Percentiles rank a stretch among this genome's conserved stretches.
phyloP scores from a whole-genome alignment of 352 stramenopile genomes.

The Thalassiosira pacifica region DNA sequence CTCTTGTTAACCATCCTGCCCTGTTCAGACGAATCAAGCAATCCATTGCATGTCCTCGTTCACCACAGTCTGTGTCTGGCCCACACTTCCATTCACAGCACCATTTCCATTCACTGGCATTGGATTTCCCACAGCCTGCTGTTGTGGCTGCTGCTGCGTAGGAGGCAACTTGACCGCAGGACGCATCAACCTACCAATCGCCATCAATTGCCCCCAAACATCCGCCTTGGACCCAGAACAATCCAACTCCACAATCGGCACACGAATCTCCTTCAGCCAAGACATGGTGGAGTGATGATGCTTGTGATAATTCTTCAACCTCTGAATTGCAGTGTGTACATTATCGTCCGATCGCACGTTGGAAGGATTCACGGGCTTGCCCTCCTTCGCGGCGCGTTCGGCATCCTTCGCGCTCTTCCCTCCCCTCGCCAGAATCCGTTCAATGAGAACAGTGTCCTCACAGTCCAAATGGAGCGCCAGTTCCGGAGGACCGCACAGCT shows the following conservation, averaged over 20 bases:
- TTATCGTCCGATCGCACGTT: constrained; percentile 96
- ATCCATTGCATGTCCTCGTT: constrained; percentile 52
- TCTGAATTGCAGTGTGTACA: constrained; percentile 95
- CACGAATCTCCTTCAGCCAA: constrained; percentile 76
- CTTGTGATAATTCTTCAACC: constrained; percentile 93
- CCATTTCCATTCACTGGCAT: not conserved
- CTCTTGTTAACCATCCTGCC: not conserved
- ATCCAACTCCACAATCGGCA: constrained; percentile 85
- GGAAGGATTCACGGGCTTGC: constrained; percentile 87
- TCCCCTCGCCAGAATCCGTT: constrained; percentile 92
- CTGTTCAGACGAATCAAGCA: constrained; percentile 5
- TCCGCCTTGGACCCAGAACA: constrained; percentile 75
- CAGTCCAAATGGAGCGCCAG: constrained; percentile 89
- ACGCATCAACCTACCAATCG: constrained; percentile 83
- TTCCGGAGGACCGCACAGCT: constrained; percentile 90
- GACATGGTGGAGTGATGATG: constrained; percentile 87
- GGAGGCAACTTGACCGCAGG: constrained; percentile 64
- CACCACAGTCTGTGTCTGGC: no score
- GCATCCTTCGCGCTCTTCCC: constrained; percentile 34
- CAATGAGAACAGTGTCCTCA: constrained; percentile 93
- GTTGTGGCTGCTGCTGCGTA: constrained; percentile 3
- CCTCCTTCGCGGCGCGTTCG: constrained; percentile 15
- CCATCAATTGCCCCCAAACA: constrained; percentile 82
- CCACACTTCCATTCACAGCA: not conserved
- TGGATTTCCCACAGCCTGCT: constrained; percentile 3